Evolutionary conservation across 352 stramenopile genomes (phyloP), one percentile per base, ranked within the genome.

Genomic region (Elongisporangium senticosum): DNA sequence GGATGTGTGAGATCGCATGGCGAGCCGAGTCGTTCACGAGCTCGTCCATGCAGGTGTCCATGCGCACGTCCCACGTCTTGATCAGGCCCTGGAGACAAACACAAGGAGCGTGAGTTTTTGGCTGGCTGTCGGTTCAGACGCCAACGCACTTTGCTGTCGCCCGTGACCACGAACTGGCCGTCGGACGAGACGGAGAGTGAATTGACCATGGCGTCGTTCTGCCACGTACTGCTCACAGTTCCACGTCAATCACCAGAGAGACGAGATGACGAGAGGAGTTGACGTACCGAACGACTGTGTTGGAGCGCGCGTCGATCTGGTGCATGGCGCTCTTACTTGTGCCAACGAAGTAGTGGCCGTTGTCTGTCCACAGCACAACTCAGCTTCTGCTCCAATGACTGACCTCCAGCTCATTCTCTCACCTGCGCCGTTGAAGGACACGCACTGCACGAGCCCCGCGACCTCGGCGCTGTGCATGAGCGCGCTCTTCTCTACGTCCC

Each of bases 171-270:
- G 23, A 77, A 89, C 48, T 93, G 76, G 8, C 83, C 85, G 47
- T 93, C 77, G 15, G 81, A 75, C 7, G 80, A 75, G 4, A 94
- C 77, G 59, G 93, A 87, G 3, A 96, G 65, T 20, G 86, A 77
- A 61, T 96, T 96, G 52, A 96, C 73, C 83, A 93, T 94, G 15
- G 85, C 85, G 52, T 93, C 82, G 59, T 93, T 95, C 22, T 83
- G 72, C 80, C 87, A 95, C 37, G 77, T 78, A 19, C 77, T 83
- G 51, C 56, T 72, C 19, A 72, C 26, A n/a, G 2, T 11, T 26
- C 17, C 53, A 51, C 20, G 20, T 17, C 13, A 37, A 33, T 26
- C 1, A 13, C n/a, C 17, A 43, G 15, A 56, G 3, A n/a, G 8
- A 33, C 3, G 7, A 7, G 7, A 17, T 49, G 20, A 22, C 3